These are phyloP conservation scores for Globisporangium paddicum DNA, from an alignment of 352 stramenopile species.

Conservation along the genomic window DNA sequence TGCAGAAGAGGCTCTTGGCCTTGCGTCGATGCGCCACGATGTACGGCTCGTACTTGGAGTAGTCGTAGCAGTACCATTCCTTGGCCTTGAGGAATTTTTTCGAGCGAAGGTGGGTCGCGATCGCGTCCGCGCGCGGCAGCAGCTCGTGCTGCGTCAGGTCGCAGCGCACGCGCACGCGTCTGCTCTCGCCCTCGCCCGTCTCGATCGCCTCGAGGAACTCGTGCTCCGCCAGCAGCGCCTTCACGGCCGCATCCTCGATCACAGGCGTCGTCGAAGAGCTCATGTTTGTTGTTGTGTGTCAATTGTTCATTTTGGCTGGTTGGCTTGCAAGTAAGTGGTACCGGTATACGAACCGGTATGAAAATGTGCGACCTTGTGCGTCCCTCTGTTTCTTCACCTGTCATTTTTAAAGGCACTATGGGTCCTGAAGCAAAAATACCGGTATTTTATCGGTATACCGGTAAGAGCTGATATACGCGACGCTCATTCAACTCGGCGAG, in stretches of 20 bases:
- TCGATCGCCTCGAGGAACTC: conserved; percentile 54
- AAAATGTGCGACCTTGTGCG: too few species aligned
- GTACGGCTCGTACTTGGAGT: conserved; percentile 89
- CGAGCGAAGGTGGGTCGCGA: conserved; percentile 59
- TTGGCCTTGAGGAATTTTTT: conserved; percentile 82
- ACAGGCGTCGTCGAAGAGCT: conserved; percentile 10
- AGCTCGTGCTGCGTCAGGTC: conserved; percentile 79
- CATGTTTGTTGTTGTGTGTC: neutral
- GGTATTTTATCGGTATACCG: too few species aligned
- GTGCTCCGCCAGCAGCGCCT: conserved; percentile 39
- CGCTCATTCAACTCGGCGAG: too few species aligned
- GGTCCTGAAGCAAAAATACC: too few species aligned
- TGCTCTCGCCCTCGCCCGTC: conserved; percentile 33
- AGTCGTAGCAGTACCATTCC: conserved; percentile 89
- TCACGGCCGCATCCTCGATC: conserved; percentile 28
- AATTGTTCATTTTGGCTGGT: too few species aligned
- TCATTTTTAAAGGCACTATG: too few species aligned
- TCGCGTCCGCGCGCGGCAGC: conserved; percentile 47
- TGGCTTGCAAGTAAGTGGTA: too few species aligned
- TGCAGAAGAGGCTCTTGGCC: conserved; percentile 84
- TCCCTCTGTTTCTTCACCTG: too few species aligned
- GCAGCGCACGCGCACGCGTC: conserved; percentile 63
- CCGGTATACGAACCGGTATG: too few species aligned
- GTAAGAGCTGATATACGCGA: too few species aligned
- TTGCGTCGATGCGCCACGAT: conserved; percentile 85